A percentile compares a stretch with the other conserved stretches of the same genome.
Evolutionary conservation across 345 rosid genomes (phyloP).

Genomic region (Brassica carinata): DNA sequence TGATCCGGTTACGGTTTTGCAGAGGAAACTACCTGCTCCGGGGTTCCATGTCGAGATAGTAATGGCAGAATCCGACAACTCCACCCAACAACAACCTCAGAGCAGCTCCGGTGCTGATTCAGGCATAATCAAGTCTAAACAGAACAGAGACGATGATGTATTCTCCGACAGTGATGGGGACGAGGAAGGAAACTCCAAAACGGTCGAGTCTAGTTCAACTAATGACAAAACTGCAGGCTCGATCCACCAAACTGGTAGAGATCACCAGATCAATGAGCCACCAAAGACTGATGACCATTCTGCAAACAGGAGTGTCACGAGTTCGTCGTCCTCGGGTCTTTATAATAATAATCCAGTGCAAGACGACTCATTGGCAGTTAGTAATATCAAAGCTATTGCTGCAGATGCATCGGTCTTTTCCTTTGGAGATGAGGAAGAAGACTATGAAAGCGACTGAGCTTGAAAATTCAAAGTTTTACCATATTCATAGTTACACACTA

Average conservation of each 20-base stretch:
- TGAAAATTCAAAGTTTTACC: neutral
- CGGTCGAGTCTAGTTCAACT: conserved; percentile 27
- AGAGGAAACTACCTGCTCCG: conserved; percentile 91
- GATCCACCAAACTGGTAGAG: conserved; percentile 8
- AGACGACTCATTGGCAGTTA: conserved; percentile 39
- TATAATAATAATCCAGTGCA: conserved; percentile 13
- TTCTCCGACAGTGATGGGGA: conserved; percentile 86
- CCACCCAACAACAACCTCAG: conserved; percentile 33
- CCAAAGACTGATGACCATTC: conserved; percentile 18
- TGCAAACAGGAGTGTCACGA: conserved; percentile 6
- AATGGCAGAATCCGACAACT: conserved; percentile 53
- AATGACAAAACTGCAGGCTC: conserved; percentile 28
- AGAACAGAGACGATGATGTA: conserved; percentile 63
- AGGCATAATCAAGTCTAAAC: conserved; percentile 33
- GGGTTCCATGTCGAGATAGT: conserved; percentile 90
- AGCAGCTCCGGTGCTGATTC: conserved; percentile 34
- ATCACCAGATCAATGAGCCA: conserved; percentile 12
- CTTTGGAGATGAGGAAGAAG: conserved; percentile 4
- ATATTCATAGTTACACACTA: neutral
- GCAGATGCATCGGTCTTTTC: conserved; percentile 80
- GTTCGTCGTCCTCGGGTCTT: neutral
- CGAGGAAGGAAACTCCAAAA: conserved; percentile 48
- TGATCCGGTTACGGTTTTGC: conserved; percentile 18
- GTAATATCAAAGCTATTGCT: conserved; percentile 77
- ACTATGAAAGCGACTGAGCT: neutral